These are phyloP conservation scores for Echinosophora koreensis DNA, from an alignment of 306 rosid genomes.

Conservation along the genomic window DNA sequence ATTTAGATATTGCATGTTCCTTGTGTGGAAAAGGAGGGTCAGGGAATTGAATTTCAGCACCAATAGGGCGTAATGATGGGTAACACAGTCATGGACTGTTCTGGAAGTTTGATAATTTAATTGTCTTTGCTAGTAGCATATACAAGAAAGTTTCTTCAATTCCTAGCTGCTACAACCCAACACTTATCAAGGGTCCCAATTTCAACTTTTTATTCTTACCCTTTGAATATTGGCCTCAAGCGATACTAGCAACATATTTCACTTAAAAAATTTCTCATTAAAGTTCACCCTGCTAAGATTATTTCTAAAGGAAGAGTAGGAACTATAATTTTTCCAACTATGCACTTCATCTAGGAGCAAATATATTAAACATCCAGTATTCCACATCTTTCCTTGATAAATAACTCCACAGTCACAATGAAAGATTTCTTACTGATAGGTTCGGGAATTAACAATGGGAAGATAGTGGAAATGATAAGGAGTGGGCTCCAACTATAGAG, in stretches of 20 bases:
- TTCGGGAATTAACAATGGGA: too few species aligned
- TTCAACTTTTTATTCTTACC: conserved; percentile 9
- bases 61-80: background rate
- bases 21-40: background rate
- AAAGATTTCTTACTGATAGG: background rate
- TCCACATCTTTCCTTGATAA: background rate
- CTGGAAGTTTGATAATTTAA: conserved; percentile 19
- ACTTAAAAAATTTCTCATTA: background rate
- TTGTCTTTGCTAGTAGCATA: conserved; percentile 2
- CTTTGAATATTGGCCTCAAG: background rate
- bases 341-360: conserved; percentile 12
- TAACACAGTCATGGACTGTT: background rate
- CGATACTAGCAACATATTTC: conserved; percentile 29
- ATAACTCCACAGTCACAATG: background rate
- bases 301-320: conserved; percentile 5
- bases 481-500: too few species aligned
- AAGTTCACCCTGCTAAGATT: background rate
- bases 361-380: conserved; percentile 12
- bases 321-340: conserved; percentile 1
- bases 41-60: conserved; percentile 4
- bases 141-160: background rate
- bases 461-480: too few species aligned
- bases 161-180: background rate
- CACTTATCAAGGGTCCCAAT: background rate
- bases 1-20: conserved; percentile 11